Evolutionary conservation across 148 eudicot genomes (phyloP).

Genomic region (Vaccinium macrocarpon): DNA sequence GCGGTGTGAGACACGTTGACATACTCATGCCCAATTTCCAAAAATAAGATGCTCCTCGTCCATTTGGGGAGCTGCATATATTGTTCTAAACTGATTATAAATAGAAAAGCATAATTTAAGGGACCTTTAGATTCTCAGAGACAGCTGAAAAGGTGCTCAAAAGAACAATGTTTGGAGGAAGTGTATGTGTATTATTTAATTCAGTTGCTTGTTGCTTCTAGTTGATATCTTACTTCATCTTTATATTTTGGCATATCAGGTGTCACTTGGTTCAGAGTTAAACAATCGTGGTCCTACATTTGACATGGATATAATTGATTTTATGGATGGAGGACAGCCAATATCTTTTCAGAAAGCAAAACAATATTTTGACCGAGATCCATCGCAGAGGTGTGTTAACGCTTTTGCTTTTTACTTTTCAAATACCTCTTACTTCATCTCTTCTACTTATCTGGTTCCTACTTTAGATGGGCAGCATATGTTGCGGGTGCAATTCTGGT

Average conservation of each 20-base stretch:
- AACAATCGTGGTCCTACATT: constrained; percentile 97
- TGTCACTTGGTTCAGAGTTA: constrained; percentile 92
- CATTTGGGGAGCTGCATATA: background rate
- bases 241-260: constrained; percentile 39
- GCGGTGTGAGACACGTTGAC: background rate
- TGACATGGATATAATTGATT: constrained; percentile 96
- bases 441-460: constrained; percentile 20
- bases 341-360: constrained; percentile 84
- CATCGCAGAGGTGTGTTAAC: constrained; percentile 80
- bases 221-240: constrained; percentile 10
- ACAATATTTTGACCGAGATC: constrained; percentile 80
- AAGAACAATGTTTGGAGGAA: background rate
- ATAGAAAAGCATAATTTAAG: background rate
- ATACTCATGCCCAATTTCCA: background rate
- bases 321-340: constrained; percentile 78
- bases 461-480: constrained; percentile 95
- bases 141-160: background rate
- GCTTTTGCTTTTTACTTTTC: constrained; percentile 11
- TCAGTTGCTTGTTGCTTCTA: background rate
- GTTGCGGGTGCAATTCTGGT: constrained; percentile 95
- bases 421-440: constrained; percentile 9
- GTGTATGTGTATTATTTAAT: background rate
- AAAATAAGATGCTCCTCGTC: background rate
- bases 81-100: background rate
- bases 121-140: background rate